Percentiles rank a stretch among this genome's conserved stretches.
phyloP scores from a whole-genome alignment of 2,329 filamentous ascomycete genomes.

The Sporothrix brasiliensis region DNA sequence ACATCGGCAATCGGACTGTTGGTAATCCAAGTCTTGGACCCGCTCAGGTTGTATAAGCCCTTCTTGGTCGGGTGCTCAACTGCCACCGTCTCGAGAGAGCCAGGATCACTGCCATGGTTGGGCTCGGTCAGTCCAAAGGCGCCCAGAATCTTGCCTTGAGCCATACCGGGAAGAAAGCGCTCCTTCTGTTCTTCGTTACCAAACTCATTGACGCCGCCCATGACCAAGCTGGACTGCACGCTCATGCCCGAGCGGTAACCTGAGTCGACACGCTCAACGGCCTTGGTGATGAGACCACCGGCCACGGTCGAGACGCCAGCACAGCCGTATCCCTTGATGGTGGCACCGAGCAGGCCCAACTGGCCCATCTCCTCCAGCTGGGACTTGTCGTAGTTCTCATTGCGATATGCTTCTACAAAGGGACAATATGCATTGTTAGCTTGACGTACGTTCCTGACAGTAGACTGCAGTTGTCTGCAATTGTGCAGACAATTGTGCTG shows the following conservation, averaged over 20 bases:
- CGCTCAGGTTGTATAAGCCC: conserved; percentile 73
- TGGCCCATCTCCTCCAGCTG: conserved; percentile 88
- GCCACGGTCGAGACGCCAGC: conserved; percentile 81
- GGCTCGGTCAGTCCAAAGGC: conserved; percentile 86
- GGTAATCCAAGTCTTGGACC: conserved; percentile 88
- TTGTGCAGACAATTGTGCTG: not conserved
- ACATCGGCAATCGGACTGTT: conserved; percentile 85
- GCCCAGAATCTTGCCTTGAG: conserved; percentile 74
- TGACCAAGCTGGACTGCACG: conserved; percentile 80
- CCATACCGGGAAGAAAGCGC: conserved; percentile 73
- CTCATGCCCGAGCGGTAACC: conserved; percentile 87
- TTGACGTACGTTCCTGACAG: not conserved
- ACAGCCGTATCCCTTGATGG: conserved; percentile 80
- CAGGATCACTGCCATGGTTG: conserved; percentile 85
- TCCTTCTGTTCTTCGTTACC: conserved; percentile 80
- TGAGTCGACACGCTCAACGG: conserved; percentile 83
- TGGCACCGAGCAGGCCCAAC: conserved; percentile 77
- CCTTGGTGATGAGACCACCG: conserved; percentile 79
- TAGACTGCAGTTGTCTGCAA: not conserved
- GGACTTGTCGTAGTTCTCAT: conserved; percentile 77
- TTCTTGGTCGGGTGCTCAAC: conserved; percentile 76
- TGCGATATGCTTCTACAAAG: conserved; percentile 57
- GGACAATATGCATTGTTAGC: conserved; percentile 6
- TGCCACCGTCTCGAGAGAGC: conserved; percentile 79
- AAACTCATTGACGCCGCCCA: conserved; percentile 85